phyloP scores from a whole-genome alignment of 225 moss, liverwort and hornwort species.

The Marchantia polymorpha region DNA sequence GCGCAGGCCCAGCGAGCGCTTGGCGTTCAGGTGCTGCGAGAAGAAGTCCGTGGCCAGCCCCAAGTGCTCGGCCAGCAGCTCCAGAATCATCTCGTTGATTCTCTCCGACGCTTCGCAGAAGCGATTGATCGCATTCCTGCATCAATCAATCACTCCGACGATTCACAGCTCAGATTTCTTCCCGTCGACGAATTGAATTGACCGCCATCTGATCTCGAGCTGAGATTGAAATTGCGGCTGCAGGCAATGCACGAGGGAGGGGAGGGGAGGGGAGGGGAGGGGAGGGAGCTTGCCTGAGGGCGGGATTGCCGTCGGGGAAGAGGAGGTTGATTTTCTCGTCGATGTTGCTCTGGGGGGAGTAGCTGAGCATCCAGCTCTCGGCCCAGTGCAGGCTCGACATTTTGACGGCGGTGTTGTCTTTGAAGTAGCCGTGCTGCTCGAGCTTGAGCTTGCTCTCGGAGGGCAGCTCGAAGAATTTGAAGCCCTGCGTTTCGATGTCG shows the following conservation, averaged over 20 bases:
- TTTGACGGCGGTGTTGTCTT: constrained; percentile 6
- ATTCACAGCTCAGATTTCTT: not conserved
- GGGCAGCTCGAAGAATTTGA: constrained; percentile 34
- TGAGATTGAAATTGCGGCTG: too few relatives aligned
- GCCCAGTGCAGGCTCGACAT: constrained; percentile 30
- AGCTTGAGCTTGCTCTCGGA: constrained; percentile 25
- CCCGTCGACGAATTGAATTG: too few relatives aligned
- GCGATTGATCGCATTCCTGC: constrained; percentile 8
- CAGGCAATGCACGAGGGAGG: too few relatives aligned
- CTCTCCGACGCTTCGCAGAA: not conserved
- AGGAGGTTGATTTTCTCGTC: constrained; percentile 10
- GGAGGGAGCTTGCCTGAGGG: not conserved
- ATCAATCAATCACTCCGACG: not conserved
- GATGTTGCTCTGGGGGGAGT: not conserved
- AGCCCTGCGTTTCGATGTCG: constrained; percentile 18
- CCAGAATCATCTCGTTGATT: constrained; percentile 20
- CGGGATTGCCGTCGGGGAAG: constrained; percentile 7
- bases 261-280: not conserved
- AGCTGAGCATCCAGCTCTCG: constrained; percentile 20
- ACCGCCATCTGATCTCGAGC: too few relatives aligned
- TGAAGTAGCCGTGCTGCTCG: not conserved
- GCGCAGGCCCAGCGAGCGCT: constrained; percentile 13
- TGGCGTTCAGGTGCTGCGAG: constrained; percentile 28
- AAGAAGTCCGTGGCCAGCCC: constrained; percentile 26
- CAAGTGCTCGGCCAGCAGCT: constrained; percentile 32